phyloP scores from a whole-genome alignment of 2,329 filamentous ascomycete species.

The Tolypocladium ovalisporum region DNA sequence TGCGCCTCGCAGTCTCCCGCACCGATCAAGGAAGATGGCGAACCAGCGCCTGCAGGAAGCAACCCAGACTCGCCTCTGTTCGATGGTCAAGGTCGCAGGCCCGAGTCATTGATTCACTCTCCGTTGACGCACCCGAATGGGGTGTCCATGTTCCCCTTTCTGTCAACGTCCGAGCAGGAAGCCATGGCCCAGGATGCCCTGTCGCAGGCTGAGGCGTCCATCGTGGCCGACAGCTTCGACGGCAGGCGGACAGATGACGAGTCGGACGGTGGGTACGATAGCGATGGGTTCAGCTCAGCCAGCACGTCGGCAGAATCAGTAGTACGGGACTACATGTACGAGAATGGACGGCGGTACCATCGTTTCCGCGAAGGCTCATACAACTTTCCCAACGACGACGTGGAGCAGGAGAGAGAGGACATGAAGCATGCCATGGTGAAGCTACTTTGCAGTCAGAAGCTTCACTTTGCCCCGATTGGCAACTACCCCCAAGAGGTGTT shows the following conservation, averaged over 20 bases:
- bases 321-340: conserved; percentile 38
- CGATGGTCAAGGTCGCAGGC: conserved; percentile 3
- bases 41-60: neutral
- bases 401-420: conserved; percentile 47
- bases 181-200: conserved; percentile 23
- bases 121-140: conserved; percentile 28
- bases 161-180: conserved; percentile 23
- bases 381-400: conserved; percentile 49
- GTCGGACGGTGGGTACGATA: conserved; percentile 26
- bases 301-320: conserved; percentile 27
- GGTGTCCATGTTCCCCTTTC: conserved; percentile 21
- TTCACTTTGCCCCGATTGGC: conserved; percentile 42
- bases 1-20: neutral
- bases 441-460: conserved; percentile 32
- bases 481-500: conserved; percentile 36
- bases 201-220: conserved; percentile 23
- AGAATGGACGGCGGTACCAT: conserved; percentile 51
- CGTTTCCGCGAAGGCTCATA: conserved; percentile 42
- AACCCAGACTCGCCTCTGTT: neutral
- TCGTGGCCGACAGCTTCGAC: conserved; percentile 22
- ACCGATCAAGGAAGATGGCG: neutral
- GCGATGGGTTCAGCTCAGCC: conserved; percentile 22
- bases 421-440: conserved; percentile 44
- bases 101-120: conserved; percentile 11
- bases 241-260: conserved; percentile 8